These are phyloP conservation scores for Ogataea kodamae DNA, from an alignment of 805 yeast genomes.

Conservation along the genomic window DNA sequence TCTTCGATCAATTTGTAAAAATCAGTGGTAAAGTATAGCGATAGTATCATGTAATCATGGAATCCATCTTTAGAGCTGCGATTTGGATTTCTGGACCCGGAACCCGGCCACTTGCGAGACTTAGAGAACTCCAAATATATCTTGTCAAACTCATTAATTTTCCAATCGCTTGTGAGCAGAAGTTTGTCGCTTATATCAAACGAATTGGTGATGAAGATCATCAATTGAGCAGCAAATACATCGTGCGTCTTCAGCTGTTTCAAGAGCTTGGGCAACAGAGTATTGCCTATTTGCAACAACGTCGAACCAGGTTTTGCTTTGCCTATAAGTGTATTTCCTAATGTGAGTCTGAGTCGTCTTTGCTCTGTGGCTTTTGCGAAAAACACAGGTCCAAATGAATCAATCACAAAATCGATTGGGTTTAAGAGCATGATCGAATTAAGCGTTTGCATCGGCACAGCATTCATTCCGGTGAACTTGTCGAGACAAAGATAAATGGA, in stretches of 20 bases:
- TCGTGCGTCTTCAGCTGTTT: conserved; percentile 24
- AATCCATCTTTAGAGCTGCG: conserved; percentile 15
- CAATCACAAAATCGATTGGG: conserved; percentile 22
- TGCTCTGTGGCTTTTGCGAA: conserved; percentile 6
- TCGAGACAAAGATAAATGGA: conserved; percentile 18
- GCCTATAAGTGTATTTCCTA: conserved; percentile 27
- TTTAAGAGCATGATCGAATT: conserved; percentile 21
- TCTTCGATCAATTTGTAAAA: conserved; percentile 19
- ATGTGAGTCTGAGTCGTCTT: conserved; percentile 24
- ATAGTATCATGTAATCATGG: conserved; percentile 18
- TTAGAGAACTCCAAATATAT: conserved; percentile 20
- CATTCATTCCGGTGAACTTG: conserved; percentile 11
- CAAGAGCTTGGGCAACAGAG: conserved; percentile 20
- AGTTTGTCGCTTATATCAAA: conserved; percentile 32
- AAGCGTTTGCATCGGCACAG: conserved; percentile 29
- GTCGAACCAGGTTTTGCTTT: conserved; percentile 33
- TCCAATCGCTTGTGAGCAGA: conserved; percentile 28
- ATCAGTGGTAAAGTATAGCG: conserved; percentile 17
- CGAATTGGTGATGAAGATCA: conserved; percentile 24
- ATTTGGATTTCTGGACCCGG: conserved; percentile 5
- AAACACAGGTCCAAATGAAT: conserved; percentile 21
- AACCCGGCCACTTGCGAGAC: conserved; percentile 18
- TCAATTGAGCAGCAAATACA: conserved; percentile 22
- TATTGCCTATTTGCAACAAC: conserved; percentile 29
- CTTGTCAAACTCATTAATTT: conserved; percentile 18